Percentiles rank a stretch among this genome's conserved stretches.
Evolutionary conservation across 768 basidiomycete species (phyloP).

Genomic region (Pulveroboletus frians): DNA sequence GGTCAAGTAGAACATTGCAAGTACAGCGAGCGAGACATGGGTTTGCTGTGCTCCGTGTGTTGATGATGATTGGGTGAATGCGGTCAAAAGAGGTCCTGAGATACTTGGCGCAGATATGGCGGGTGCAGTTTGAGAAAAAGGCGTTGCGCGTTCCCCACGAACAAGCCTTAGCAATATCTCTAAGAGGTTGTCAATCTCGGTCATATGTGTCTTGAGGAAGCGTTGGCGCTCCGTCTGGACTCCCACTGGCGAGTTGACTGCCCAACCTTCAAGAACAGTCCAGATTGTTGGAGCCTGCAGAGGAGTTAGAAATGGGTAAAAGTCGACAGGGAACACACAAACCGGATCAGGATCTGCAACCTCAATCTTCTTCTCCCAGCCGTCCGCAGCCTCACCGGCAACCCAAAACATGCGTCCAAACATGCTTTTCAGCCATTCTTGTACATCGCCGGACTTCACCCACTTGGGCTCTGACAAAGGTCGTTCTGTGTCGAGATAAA

Average conservation of each 20-base stretch:
- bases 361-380: constrained; percentile 92
- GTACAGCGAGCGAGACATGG: constrained; percentile 86
- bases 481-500: constrained; percentile 79
- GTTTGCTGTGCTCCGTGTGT: constrained; percentile 88
- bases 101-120: constrained; percentile 58
- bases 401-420: constrained; percentile 88
- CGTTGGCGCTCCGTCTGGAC: constrained; percentile 70
- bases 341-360: constrained; percentile 95
- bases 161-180: constrained; percentile 92
- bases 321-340: constrained; percentile 29
- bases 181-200: constrained; percentile 80
- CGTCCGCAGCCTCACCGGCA: constrained; percentile 74
- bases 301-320: constrained; percentile 2
- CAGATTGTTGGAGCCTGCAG: constrained; percentile 83
- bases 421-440: constrained; percentile 89
- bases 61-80: constrained; percentile 70
- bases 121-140: constrained; percentile 59
- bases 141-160: constrained; percentile 77
- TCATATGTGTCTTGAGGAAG: constrained; percentile 86
- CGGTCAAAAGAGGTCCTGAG: constrained; percentile 66
- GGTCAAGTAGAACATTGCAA: constrained; percentile 84
- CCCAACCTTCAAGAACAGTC: constrained; percentile 89
- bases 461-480: constrained; percentile 95
- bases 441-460: constrained; percentile 92
- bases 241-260: constrained; percentile 76